Evolutionary conservation across 2,329 filamentous ascomycete species (phyloP), one percentile per base, ranked within the genome.

Genomic region (Colletotrichum incanum): DNA sequence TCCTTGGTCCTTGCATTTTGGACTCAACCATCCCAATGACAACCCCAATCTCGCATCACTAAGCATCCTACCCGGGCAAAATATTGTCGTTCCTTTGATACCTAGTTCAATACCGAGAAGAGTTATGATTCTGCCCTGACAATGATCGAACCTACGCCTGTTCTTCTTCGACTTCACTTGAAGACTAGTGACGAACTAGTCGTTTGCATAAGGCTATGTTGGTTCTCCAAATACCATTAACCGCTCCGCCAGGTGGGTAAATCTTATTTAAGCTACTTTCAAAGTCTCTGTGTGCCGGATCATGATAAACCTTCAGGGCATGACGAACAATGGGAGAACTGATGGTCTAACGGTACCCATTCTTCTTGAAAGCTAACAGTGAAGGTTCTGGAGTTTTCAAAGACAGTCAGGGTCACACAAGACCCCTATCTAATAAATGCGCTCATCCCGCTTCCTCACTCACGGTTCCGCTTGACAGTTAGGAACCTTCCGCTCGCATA

Each of bases 151-250:
- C 11, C 2, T 12, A 23, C n/a, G 11, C 5, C 23, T 18, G 11
- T 14, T 28, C 14, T 1, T 8, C 5, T 7, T 26, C 14, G 5
- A 14, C 6, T 0, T 50, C n/a, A 6, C 12, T 2, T 2, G 8
- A 5, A 4, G 16, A 6, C 18, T 3, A 14, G 12, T 1, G 2
- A 28, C 2, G 2, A 14, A 28, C 4, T 26, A 12, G 18, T 16
- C 16, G 8, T 26, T 5, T 4, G 14, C 45, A 50, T 7, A 26
- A 4, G 37, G 37, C 5, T 16, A 50, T 16, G 9, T 6, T 5
- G 23, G 7, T 12, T 26, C 47, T 26, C 23, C 14, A 12, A 23
- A 5, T 2, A 26, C 26, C 4, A 11, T 1, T 5, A 5, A 14
- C 26, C 3, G 14, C 23, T 16, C 11, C 5, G 5, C 12, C 47